Evolutionary conservation across 495 filamentous ascomycete genomes (phyloP).

Genomic region (Tirmania nivea): DNA sequence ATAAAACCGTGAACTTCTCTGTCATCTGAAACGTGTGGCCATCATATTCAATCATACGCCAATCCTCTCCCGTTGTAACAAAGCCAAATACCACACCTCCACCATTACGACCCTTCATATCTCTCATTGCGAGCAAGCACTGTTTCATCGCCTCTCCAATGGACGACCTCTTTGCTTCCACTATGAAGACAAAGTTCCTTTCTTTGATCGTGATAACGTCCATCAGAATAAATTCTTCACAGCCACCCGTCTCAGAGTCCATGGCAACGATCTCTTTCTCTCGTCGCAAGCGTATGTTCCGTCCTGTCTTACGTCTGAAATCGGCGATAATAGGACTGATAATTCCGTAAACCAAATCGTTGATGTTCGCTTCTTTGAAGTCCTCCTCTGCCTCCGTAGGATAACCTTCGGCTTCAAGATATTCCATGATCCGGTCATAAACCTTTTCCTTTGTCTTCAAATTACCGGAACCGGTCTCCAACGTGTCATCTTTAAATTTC

Average conservation of each 20-base stretch:
- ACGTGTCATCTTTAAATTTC: not conserved
- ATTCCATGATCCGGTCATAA: not conserved
- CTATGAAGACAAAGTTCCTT: slow-evolving; percentile 1
- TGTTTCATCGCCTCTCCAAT: slow-evolving; percentile 2
- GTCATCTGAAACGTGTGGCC: slow-evolving; percentile 1
- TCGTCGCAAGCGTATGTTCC: slow-evolving; percentile 5
- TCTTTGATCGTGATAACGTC: not conserved
- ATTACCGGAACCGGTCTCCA: not conserved
- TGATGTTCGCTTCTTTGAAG: slow-evolving; percentile 3
- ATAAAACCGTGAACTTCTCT: slow-evolving; percentile 1
- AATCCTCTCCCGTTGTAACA: slow-evolving; percentile 2
- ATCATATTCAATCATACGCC: slow-evolving; percentile 4
- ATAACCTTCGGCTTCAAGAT: slow-evolving; percentile 6
- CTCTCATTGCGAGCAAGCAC: slow-evolving; percentile 4
- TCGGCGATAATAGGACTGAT: not conserved
- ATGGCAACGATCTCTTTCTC: slow-evolving; percentile 5
- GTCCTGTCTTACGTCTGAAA: slow-evolving; percentile 5
- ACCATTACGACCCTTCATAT: slow-evolving; percentile 1
- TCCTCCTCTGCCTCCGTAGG: slow-evolving; percentile 3
- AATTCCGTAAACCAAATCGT: slow-evolving; percentile 1
- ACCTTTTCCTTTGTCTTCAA: slow-evolving; percentile 1
- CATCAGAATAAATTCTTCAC: slow-evolving; percentile 4
- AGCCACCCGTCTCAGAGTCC: slow-evolving; percentile 1
- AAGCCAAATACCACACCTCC: slow-evolving; percentile 4
- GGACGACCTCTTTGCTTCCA: slow-evolving; percentile 4